phyloP scores from a whole-genome alignment of 73 alveolate species.

The Strombidium stylifer region DNA sequence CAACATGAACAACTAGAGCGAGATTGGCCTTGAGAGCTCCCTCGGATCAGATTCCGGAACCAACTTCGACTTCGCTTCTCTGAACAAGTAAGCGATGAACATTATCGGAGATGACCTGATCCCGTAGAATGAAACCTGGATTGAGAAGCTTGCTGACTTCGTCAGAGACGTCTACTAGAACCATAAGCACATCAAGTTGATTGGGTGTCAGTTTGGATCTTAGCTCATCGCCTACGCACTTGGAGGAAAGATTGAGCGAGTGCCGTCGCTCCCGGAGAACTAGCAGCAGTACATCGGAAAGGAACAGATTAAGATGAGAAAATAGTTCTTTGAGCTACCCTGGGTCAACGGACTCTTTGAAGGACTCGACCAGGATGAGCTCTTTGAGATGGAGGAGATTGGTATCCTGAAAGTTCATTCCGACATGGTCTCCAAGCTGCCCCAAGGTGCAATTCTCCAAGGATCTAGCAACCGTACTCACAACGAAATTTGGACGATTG shows the following conservation, averaged over 20 bases:
- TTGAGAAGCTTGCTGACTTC: slow-evolving; percentile 1
- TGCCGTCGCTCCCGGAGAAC: slow-evolving; percentile 6
- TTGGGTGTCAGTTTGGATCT: slow-evolving; percentile 25
- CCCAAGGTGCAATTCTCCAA: background rate
- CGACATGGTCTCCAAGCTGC: slow-evolving; percentile 9
- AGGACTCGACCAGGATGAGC: background rate
- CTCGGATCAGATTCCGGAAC: too few species aligned
- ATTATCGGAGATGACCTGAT: too few species aligned
- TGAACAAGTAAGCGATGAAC: too few species aligned
- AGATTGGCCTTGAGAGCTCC: too few species aligned
- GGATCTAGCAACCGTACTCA: slow-evolving; percentile 5
- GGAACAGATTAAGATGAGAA: slow-evolving; percentile 2
- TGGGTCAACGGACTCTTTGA: background rate
- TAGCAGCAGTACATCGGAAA: slow-evolving; percentile 4
- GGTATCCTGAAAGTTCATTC: slow-evolving; percentile 9
- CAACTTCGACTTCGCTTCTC: background rate
- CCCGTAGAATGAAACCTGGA: too few species aligned
- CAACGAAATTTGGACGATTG: slow-evolving; percentile 12
- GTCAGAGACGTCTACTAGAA: slow-evolving; percentile 4
- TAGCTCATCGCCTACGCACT: slow-evolving; percentile 10
- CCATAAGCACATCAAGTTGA: slow-evolving; percentile 5
- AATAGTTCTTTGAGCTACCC: slow-evolving; percentile 15
- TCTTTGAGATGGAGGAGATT: background rate
- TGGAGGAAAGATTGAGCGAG: slow-evolving; percentile 18
- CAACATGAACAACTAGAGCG: too few species aligned